A percentile compares a stretch with the other conserved stretches of the same genome.
These are phyloP conservation scores for Fusarium sp. DNA, from an alignment of 2,329 filamentous ascomycete genomes.

Conservation along the genomic window DNA sequence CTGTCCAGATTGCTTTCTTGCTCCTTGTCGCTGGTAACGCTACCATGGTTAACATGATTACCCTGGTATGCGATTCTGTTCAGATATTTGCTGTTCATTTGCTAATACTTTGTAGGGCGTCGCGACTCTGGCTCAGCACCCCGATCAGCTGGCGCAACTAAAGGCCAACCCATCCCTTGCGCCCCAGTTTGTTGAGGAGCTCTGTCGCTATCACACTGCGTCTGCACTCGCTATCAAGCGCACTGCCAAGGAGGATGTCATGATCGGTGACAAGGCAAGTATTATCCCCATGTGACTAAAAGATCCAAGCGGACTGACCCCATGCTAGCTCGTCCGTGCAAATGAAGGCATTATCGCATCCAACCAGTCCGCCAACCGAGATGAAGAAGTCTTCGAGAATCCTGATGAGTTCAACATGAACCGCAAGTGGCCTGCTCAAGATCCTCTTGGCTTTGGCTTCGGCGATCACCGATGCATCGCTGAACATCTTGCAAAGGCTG, in stretches of 20 bases:
- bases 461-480: conserved; percentile 61
- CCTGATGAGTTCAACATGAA: conserved; percentile 59
- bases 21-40: conserved; percentile 64
- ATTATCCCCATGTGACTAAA: fast-evolving
- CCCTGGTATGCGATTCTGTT: conserved; percentile 48
- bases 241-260: conserved; percentile 60
- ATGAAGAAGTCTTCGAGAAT: conserved; percentile 57
- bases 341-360: conserved; percentile 61
- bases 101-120: conserved; percentile 50
- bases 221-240: conserved; percentile 61
- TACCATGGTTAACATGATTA: conserved; percentile 64
- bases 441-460: conserved; percentile 59
- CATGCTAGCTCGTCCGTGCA: conserved; percentile 51
- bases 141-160: conserved; percentile 55
- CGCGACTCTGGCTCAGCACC: conserved; percentile 58
- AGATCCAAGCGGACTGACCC: neutral
- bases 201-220: conserved; percentile 61
- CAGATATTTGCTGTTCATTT: fast-evolving
- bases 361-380: conserved; percentile 61
- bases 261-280: conserved; percentile 55
- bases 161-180: conserved; percentile 54
- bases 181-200: conserved; percentile 58
- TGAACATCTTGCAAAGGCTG: conserved; percentile 54
- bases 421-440: conserved; percentile 46
- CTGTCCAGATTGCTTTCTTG: conserved; percentile 61